Evolutionary conservation across 352 stramenopile genomes (phyloP).

Genomic region (Phytophthora pluvialis): DNA sequence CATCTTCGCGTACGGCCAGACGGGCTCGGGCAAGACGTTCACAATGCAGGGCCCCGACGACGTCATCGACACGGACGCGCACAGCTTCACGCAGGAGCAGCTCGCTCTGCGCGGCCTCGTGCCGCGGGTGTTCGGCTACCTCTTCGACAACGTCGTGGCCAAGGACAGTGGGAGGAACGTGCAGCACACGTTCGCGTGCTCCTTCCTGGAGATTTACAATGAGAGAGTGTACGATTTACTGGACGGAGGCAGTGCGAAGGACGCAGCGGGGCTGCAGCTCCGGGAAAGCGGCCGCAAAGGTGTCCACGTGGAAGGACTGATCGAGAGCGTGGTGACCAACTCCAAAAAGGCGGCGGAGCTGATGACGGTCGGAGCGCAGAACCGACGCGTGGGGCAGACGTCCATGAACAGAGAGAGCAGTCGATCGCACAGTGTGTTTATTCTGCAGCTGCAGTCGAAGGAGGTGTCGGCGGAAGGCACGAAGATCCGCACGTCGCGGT

Average conservation of each 20-base stretch:
- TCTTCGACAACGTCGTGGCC: slow-evolving; percentile 67
- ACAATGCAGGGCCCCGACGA: slow-evolving; percentile 86
- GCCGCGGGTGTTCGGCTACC: slow-evolving; percentile 81
- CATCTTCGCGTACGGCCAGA: slow-evolving; percentile 90
- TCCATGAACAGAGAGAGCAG: slow-evolving; percentile 89
- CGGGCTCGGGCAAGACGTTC: slow-evolving; percentile 86
- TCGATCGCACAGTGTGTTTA: slow-evolving; percentile 88
- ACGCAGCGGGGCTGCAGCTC: slow-evolving; percentile 64
- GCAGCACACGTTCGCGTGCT: slow-evolving; percentile 78
- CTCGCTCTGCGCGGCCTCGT: slow-evolving; percentile 67
- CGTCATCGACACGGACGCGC: slow-evolving; percentile 56
- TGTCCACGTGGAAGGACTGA: slow-evolving; percentile 79
- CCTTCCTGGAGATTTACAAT: slow-evolving; percentile 97
- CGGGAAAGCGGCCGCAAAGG: slow-evolving; percentile 77
- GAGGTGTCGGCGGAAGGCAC: slow-evolving; percentile 64
- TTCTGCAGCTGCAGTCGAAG: slow-evolving; percentile 78
- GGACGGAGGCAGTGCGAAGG: slow-evolving; percentile 62
- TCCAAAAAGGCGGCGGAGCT: slow-evolving; percentile 72
- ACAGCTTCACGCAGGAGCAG: slow-evolving; percentile 37
- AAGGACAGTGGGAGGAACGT: slow-evolving; percentile 36
- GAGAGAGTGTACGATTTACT: slow-evolving; percentile 94
- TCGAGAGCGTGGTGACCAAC: slow-evolving; percentile 74
- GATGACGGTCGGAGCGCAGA: slow-evolving; percentile 78
- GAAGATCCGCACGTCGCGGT: slow-evolving; percentile 85
- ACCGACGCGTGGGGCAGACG: slow-evolving; percentile 80